Conservation (phyloP, 2,329 filamentous ascomycete genomes). For the Monosporascus sp. region DNA sequence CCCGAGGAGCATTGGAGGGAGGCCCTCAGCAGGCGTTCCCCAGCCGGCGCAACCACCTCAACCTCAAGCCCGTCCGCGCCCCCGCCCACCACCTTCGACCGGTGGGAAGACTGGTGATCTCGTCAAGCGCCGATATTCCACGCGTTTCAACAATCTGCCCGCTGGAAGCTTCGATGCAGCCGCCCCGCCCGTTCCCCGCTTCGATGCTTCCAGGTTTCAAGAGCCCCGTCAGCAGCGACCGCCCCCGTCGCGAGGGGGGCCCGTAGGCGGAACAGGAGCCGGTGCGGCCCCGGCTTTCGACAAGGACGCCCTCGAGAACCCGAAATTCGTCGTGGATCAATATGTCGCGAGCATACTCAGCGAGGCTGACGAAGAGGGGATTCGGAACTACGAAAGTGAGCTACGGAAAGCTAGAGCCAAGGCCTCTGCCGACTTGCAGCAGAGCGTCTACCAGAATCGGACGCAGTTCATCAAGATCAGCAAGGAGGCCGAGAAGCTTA, state of each 20-base stretch:
- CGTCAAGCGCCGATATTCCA: constrained; percentile 91
- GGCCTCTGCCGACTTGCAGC: constrained; percentile 79
- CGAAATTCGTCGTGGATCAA: constrained; percentile 72
- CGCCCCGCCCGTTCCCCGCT: constrained; percentile 61
- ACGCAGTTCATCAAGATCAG: constrained; percentile 99
- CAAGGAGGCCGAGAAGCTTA: constrained; percentile 97
- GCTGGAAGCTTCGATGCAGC: constrained; percentile 62
- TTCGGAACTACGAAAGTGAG: constrained; percentile 72
- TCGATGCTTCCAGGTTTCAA: constrained; percentile 50
- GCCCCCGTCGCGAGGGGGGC: constrained; percentile 45
- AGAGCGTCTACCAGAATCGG: constrained; percentile 94
- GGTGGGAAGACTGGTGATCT: constrained; percentile 70
- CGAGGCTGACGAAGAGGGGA: constrained; percentile 83
- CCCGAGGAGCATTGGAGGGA: constrained; percentile 30
- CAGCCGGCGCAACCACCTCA: constrained; percentile 28
- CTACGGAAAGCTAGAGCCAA: constrained; percentile 72
- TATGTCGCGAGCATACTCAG: constrained; percentile 70
- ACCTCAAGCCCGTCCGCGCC: constrained; percentile 27
- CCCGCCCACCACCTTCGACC: constrained; percentile 41
- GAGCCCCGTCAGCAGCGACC: constrained; percentile 41
- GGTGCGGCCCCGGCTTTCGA: constrained; percentile 63
- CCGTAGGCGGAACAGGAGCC: constrained; percentile 38
- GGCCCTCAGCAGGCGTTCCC: constrained; percentile 16
- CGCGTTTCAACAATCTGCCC: constrained; percentile 76
- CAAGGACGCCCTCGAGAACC: constrained; percentile 71